Conservation (phyloP, 805 yeast genomes). For the Wickerhamomyces sydowiorum region DNA sequence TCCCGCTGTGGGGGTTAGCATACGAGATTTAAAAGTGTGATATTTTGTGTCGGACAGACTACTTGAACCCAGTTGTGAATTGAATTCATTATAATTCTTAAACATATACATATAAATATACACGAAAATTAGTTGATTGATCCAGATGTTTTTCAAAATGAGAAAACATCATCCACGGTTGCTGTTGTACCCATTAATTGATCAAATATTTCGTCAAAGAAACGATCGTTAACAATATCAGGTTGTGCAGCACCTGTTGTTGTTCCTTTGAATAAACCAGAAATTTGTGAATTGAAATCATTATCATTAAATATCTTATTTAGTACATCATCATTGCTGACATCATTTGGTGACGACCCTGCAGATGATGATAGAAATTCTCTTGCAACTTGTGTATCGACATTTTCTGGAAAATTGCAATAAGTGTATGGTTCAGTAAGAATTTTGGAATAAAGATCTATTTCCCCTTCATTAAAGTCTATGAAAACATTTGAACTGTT, state of each 20-base stretch:
- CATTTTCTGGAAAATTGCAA: constrained; percentile 3
- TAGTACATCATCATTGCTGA: not conserved
- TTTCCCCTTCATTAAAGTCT: not conserved
- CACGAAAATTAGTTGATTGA: too few relatives aligned
- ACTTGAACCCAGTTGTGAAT: too few relatives aligned
- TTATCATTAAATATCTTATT: not conserved
- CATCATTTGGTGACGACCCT: not conserved
- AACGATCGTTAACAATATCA: constrained; percentile 5
- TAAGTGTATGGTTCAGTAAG: not conserved
- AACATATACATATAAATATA: too few relatives aligned
- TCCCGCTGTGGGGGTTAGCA: too few relatives aligned
- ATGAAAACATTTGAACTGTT: constrained; percentile 6
- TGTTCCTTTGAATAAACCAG: not conserved
- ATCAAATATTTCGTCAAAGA: constrained; percentile 3
- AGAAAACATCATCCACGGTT: not conserved
- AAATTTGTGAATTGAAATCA: not conserved
- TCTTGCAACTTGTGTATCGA: constrained; percentile 2
- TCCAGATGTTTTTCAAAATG: not conserved
- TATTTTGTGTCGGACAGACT: too few relatives aligned
- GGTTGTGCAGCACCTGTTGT: not conserved
- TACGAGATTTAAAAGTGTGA: too few relatives aligned
- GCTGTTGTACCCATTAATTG: not conserved
- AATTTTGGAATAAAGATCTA: not conserved
- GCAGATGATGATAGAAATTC: not conserved
- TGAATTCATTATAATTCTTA: too few relatives aligned